Evolutionary conservation across 2,329 filamentous ascomycete species (phyloP).

Genomic region (Epichloe scottii): DNA sequence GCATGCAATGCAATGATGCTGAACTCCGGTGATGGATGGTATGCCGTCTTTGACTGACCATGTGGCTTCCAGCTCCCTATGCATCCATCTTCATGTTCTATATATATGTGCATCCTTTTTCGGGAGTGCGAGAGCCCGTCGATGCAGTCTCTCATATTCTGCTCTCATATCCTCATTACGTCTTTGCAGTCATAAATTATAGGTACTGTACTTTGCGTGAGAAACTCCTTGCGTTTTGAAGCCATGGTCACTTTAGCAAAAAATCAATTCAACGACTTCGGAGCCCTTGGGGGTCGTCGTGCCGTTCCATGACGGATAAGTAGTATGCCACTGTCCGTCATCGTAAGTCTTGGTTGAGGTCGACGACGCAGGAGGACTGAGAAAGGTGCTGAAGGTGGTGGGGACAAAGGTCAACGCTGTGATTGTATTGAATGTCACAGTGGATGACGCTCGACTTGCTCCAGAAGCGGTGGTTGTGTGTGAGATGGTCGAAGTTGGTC

Average conservation of each 20-base stretch:
- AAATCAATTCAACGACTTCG: neutral
- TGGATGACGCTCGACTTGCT: neutral
- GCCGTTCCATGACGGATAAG: constrained; percentile 31
- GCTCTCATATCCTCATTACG: neutral
- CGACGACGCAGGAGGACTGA: constrained; percentile 5
- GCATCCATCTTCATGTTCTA: neutral
- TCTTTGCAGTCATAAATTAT: neutral
- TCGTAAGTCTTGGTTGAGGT: constrained; percentile 22
- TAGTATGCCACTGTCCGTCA: constrained; percentile 33
- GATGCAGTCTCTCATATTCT: neutral
- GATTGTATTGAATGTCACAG: neutral
- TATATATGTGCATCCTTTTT: neutral
- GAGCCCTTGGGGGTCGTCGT: constrained; percentile 13
- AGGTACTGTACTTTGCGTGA: neutral
- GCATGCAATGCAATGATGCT: neutral
- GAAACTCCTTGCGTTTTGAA: too few species aligned
- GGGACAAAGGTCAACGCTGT: neutral
- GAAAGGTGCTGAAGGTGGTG: constrained; percentile 3
- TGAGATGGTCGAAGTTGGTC: neutral
- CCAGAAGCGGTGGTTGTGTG: neutral
- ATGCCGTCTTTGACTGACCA: neutral
- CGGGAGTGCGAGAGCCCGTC: neutral
- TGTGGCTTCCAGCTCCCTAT: too few species aligned
- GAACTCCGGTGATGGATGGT: neutral
- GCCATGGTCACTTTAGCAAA: too few species aligned